Percentiles rank a stretch among this genome's conserved stretches.
phyloP scores from a whole-genome alignment of 2,329 filamentous ascomycete species.

The Rutstroemia sydowiana region DNA sequence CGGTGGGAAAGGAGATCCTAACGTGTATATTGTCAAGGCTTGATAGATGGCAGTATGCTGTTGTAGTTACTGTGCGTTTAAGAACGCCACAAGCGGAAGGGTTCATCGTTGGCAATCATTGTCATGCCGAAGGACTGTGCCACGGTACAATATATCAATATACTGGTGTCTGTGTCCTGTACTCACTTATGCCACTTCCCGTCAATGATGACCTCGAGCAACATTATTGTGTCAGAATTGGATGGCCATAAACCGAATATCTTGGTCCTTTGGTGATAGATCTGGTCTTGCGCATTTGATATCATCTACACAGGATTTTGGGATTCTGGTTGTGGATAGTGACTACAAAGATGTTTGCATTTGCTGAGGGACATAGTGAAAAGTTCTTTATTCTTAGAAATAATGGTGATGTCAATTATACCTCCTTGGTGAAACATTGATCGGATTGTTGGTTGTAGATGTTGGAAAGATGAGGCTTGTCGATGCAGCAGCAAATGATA shows the following conservation, averaged over 20 bases:
- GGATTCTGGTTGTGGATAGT: background rate
- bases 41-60: background rate
- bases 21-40: background rate
- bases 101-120: constrained; percentile 7
- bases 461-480: background rate
- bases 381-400: background rate
- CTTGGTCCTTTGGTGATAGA: constrained; percentile 18
- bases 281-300: constrained; percentile 9
- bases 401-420: background rate
- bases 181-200: constrained; percentile 21
- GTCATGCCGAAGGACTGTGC: constrained; percentile 3
- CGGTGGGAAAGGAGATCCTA: too few relatives aligned
- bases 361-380: background rate
- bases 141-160: constrained; percentile 8
- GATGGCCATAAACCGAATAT: constrained; percentile 11
- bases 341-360: constrained; percentile 8
- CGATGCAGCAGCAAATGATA: background rate
- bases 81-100: constrained; percentile 5
- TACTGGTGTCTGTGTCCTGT: constrained; percentile 9
- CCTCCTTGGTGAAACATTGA: background rate
- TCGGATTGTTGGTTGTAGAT: background rate
- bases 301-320: background rate
- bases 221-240: constrained; percentile 16
- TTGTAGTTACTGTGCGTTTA: too few relatives aligned
- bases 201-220: constrained; percentile 21